Base-by-base conservation (phyloP, 2,329 filamentous ascomycete genomes). In the Helicocarpus griseus region DNA sequence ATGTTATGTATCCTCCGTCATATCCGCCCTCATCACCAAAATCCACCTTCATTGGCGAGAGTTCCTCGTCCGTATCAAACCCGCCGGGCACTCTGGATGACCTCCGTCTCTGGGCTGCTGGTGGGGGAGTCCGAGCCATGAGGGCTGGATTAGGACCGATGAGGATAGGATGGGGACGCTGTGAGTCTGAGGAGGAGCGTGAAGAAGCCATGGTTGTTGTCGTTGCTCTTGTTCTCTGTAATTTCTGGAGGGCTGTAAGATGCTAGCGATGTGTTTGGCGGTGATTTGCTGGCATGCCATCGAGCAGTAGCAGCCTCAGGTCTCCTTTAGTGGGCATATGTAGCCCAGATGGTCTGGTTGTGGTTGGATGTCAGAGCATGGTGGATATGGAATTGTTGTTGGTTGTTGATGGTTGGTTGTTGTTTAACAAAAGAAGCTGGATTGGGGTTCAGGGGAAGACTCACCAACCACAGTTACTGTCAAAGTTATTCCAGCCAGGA, bases 11-110 rank as follows among this genome's bases (percentile, higher is more conserved):
- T 19, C 6, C 8, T 44, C 29, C 41, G 19, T 44, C 41, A 29
- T 19, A 44, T 44, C 19, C 24, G 19, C 19, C 29, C 29, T 47
- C 44, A 13, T 47, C 44, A 4, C 13, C 44, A 47, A 47, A 47
- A 28, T 47, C 44, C 44, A 47, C 35, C 24, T 47, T 47, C 44
- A 47, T 47, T 29, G 44, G 44, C 2, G 44, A 47, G 11, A 47
- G 44, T 29, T 47, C 44, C 11, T 47, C 44, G 44, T 47, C 44
- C 3, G 44, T 47, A 24, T 47, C 44, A 35, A 47, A 47, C 11
- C 44, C 44, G 8, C 44, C 44, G 13, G 44, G 44, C 5, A 47
- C 29, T n/a, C 44, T 47, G 29, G 44, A 36, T 19, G 29, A n/a
- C 44, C 44, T 35, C 19, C 19, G 44, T 47, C 14, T 47, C 17